Percentiles rank a stretch among this genome's conserved stretches.
Evolutionary conservation across 1,139 yeast genomes (phyloP).

Genomic region (Debaryomycetaceae sp.): DNA sequence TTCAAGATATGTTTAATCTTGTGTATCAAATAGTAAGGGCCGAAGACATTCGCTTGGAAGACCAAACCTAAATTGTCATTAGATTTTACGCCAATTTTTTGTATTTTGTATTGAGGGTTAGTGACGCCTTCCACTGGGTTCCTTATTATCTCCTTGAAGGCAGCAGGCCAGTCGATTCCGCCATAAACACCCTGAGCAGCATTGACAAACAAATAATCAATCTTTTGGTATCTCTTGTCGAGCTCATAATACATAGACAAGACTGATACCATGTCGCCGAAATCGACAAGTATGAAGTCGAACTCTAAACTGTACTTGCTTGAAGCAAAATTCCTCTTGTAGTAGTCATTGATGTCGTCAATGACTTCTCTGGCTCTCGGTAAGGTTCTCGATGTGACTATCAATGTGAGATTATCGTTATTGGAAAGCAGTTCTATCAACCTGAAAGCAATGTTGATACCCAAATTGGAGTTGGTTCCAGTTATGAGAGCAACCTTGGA

Average conservation of each 20-base stretch:
- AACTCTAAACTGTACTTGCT: conserved; percentile 65
- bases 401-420: conserved; percentile 60
- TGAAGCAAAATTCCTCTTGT: conserved; percentile 26
- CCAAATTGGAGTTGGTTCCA: conserved; percentile 66
- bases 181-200: conserved; percentile 87
- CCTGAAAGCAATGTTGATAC: conserved; percentile 79
- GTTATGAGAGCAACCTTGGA: conserved; percentile 42
- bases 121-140: conserved; percentile 81
- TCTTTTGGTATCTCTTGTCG: conserved; percentile 53
- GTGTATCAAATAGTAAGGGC: conserved; percentile 81
- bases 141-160: conserved; percentile 58
- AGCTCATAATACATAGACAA: conserved; percentile 72
- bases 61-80: conserved; percentile 77
- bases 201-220: conserved; percentile 79
- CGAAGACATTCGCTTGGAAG: conserved; percentile 93
- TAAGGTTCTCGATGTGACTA: conserved; percentile 85
- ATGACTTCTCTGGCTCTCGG: conserved; percentile 83
- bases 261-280: conserved; percentile 86
- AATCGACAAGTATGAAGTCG: conserved; percentile 84
- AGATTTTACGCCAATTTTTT: conserved; percentile 69
- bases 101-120: conserved; percentile 79
- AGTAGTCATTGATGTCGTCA: conserved; percentile 51
- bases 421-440: conserved; percentile 57
- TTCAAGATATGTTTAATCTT: conserved; percentile 51
- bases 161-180: conserved; percentile 84